A percentile compares a stretch with the other conserved stretches of the same genome.
Conservation (phyloP, 306 rosid species). For the Sophora flavescens region DNA sequence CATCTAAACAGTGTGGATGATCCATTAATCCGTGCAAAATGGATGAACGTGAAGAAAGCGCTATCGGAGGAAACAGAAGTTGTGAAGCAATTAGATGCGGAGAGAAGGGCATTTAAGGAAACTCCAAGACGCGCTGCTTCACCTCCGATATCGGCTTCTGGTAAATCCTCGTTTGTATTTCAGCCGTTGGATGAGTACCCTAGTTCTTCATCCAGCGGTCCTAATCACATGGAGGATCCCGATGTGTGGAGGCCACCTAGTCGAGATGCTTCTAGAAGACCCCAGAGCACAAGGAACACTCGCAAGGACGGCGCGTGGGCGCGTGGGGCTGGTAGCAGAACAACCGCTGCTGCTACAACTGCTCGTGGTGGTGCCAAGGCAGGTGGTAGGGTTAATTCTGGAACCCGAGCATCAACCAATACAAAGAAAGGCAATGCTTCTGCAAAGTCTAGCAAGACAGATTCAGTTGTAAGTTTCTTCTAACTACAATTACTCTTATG, state of each 20-base stretch:
- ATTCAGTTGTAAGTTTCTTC: constrained; percentile 68
- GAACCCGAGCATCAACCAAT: constrained; percentile 62
- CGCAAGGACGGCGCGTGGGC: constrained; percentile 92
- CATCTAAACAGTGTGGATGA: constrained; percentile 80
- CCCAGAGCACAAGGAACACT: constrained; percentile 55
- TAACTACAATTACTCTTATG: neutral
- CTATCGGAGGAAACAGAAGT: constrained; percentile 85
- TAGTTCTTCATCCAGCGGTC: constrained; percentile 75
- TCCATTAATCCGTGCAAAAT: constrained; percentile 80
- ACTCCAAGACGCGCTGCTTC: constrained; percentile 83
- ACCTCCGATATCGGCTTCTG: constrained; percentile 63
- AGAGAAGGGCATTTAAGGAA: constrained; percentile 76
- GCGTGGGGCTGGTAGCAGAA: constrained; percentile 71
- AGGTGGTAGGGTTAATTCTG: constrained; percentile 67
- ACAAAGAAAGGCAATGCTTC: constrained; percentile 70
- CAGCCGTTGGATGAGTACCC: constrained; percentile 96
- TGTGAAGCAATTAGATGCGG: constrained; percentile 86
- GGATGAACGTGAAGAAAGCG: constrained; percentile 95
- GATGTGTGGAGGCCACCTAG: constrained; percentile 99
- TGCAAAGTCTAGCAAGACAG: constrained; percentile 76
- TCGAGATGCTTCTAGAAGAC: constrained; percentile 76
- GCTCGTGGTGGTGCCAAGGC: constrained; percentile 70
- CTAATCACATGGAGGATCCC: constrained; percentile 77
- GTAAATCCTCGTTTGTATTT: constrained; percentile 81
- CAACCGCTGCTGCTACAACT: constrained; percentile 46